Base-by-base conservation (phyloP, 176 grass and related monocot species). In the Ananas comosus region DNA sequence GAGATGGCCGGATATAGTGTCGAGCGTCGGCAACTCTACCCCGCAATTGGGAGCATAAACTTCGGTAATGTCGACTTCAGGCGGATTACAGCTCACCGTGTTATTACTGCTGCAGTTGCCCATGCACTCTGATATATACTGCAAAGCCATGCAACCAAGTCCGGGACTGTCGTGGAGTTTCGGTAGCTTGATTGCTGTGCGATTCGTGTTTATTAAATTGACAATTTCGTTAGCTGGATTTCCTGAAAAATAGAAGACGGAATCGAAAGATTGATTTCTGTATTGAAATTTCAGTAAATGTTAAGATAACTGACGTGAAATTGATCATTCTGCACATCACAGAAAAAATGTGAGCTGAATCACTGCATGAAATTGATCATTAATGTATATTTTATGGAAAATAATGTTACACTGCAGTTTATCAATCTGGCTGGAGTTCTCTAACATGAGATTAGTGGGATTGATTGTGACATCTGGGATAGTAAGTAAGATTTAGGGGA, bases 1-100 rank as follows among this genome's bases (percentile, higher is more conserved):
- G 67, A 91, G 76, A 63, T 57, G 86, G 16, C 76, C 86, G 3
- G 86, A 74, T 50, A 96, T 71, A 27, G 74, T 42, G 73, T 90
- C 81, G 5, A 96, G 81, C 18, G 93, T 92, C 66, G 93, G 93
- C 50, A 96, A 74, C 80, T 96, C 93, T 13, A 96, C 89, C 52
- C 89, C 93, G 47, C 93, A 96, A 70, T 96, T 92, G 69, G 89
- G 80, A 53, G 93, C 89, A 81, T 90, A 96, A 13, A 96, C 86
- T 79, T 96, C 89, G 0, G 93, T 96, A 63, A 96, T 81, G 81
- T 96, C 81, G 1, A 71, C 58, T 81, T 92, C 89, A 0, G 86
- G 86, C 56, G 86, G 86, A 23, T 73, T 53, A 69, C 93, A 96
- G 70, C 51, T 54, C 28, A 86, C 12, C 16, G 79, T 80, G 73